Evolutionary conservation across 495 filamentous ascomycete genomes (phyloP).

Genomic region (Tuber umbilicatum): DNA sequence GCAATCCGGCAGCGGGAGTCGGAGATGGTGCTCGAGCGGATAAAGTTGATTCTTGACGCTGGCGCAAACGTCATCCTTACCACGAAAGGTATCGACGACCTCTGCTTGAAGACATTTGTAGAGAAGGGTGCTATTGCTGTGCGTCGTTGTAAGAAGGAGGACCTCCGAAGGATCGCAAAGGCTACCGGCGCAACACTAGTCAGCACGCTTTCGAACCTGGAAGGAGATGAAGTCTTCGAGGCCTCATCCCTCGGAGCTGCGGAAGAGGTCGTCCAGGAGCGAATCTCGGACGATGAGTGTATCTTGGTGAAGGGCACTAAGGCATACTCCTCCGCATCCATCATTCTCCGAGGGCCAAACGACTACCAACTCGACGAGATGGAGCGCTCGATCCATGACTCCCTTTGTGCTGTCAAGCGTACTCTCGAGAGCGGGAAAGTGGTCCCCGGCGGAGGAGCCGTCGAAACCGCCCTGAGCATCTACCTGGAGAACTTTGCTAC

Average conservation of each 20-base stretch:
- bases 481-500: conserved; percentile 99
- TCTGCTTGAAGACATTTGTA: conserved; percentile 87
- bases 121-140: conserved; percentile 96
- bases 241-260: conserved; percentile 78
- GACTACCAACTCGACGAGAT: conserved; percentile 98
- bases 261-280: conserved; percentile 92
- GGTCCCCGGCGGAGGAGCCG: conserved; percentile 91
- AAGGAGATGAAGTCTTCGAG: conserved; percentile 96
- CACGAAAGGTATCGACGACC: conserved; percentile 96
- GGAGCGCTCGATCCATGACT: conserved; percentile 97
- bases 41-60: conserved; percentile 96
- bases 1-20: conserved; percentile 89
- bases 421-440: conserved; percentile 95
- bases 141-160: conserved; percentile 96
- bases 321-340: conserved; percentile 83
- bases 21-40: conserved; percentile 84
- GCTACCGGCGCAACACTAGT: conserved; percentile 91
- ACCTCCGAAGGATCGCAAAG: conserved; percentile 89
- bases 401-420: conserved; percentile 90
- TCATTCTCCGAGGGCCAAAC: conserved; percentile 92
- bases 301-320: conserved; percentile 96
- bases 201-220: conserved; percentile 86
- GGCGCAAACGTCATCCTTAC: conserved; percentile 95
- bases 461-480: conserved; percentile 98
- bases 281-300: conserved; percentile 97